Percentiles rank a stretch among this genome's conserved stretches.
These are phyloP conservation scores for Tuber melanosporum DNA, from an alignment of 495 filamentous ascomycete genomes.

Conservation along the genomic window DNA sequence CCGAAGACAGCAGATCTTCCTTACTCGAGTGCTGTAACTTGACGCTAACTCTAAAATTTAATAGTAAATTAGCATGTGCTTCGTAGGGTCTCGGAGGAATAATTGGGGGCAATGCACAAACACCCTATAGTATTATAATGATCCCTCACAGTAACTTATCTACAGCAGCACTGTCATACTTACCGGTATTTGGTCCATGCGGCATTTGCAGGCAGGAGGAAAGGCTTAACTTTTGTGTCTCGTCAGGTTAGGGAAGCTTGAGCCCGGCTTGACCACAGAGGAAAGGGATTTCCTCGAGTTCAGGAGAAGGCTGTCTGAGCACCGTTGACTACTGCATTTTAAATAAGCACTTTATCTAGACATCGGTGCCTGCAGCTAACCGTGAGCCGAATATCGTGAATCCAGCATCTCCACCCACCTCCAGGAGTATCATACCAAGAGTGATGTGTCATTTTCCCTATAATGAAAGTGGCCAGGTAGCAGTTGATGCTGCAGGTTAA, in stretches of 20 bases:
- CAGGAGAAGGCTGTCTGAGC: background rate
- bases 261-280: background rate
- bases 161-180: background rate
- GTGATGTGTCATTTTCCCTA: background rate
- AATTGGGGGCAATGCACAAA: background rate
- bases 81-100: background rate
- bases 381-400: background rate
- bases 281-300: background rate
- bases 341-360: background rate
- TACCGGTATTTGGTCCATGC: background rate
- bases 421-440: background rate
- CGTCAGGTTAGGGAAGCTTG: background rate
- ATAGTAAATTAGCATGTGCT: background rate
- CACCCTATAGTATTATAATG: background rate
- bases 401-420: background rate
- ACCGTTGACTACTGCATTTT: background rate
- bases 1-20: background rate
- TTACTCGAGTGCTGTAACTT: background rate
- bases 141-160: background rate
- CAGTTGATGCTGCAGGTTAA: background rate
- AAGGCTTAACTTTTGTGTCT: background rate
- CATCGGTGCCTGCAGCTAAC: background rate
- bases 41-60: background rate
- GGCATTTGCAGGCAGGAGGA: background rate
- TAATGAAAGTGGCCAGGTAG: background rate